Base-by-base conservation (phyloP, 306 rosid genomes). In the Quercus ilex region DNA sequence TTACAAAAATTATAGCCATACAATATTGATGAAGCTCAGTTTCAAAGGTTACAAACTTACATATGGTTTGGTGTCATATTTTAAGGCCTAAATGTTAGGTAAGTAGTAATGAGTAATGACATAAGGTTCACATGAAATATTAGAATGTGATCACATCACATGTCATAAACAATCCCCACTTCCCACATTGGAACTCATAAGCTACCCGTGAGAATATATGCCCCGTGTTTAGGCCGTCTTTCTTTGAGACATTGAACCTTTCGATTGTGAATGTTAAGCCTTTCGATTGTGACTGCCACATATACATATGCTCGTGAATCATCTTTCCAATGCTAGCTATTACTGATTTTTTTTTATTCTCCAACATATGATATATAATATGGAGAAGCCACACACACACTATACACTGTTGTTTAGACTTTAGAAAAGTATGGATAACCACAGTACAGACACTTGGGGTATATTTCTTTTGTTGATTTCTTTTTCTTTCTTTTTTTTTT, bases 81-180 rank as follows among this genome's bases (percentile, higher is more conserved):
- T 21, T 21, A 60, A 75, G 56, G 71, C 58, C 5, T 28, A 77
- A 49, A 67, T 55, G 49, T 31, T 53, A 11, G 63, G 79, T 74
- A 19, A 71, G 43, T 7, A 14, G 53, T 12, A 3, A 3, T 10
- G 15, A 12, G 17, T 13, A 64, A 59, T 55, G 81, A 75, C 64
- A 74, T 25, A 8, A 69, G 80, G 14, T n/a, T 75, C 71, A 69
- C 80, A 74, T 63, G 41, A 26, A 49, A 28, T 26, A 41, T 20
- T 49, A 69, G 46, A 57, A 43, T 53, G 35, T 25, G 30, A 46
- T 83, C 81, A 83, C 51, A 46, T 83, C 81, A 79, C 81, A 79
- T 25, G 75, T 13, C 21, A 35, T 25, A 31, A 58, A 17, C 28
- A 2, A 0, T 53, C 25, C 21, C 56, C 56, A 74, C 10, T 21